Evolutionary conservation across 495 filamentous ascomycete species (phyloP), one percentile per base, ranked within the genome.

Genomic region (Echria macrotheca): DNA sequence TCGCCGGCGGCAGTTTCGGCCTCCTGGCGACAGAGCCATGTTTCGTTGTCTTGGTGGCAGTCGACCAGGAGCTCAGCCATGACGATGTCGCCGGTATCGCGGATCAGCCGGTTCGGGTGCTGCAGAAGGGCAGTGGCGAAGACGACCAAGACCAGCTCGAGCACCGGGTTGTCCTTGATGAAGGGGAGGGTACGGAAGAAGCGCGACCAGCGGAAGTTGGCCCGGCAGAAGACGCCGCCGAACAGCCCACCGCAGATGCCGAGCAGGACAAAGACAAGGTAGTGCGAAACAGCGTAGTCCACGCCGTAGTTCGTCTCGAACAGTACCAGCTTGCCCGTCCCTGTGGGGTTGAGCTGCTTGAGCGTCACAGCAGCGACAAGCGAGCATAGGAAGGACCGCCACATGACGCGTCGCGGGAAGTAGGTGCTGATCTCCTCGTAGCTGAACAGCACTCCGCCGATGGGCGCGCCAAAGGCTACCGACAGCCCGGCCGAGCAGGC

Each of bases 261-360:
- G 4, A 79, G 69, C 12, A 79, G 32, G 22, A 78, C 58, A 52
- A 81, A 81, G 18, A 78, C 61, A 3, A 77, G 58, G 52, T 81
- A 79, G 52, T 81, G 76, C 14, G 68, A 43, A 11, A 72, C 58
- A 11, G 69, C 53, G 52, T 81, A 81, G 28, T 70, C 61, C 5
- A 71, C 71, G 11, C 73, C 73, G 56, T 78, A 79, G 40, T 78
- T 70, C 6, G 77, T 79, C 53, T 81, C 77, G 61, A 77, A 80
- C 7, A 79, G 66, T 6, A 75, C 74, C 7, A 81, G 57, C 49
- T 81, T 81, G 22, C 77, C 77, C 0, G 77, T 79, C 6, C 76
- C 75, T 1, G 68, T 78, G 0, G 77, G 77, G 54, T 81, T 79
- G 25, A 81, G 67, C 15, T 66, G 62, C 52, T 72, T 76, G 12